Evolutionary conservation across 2,329 filamentous ascomycete genomes (phyloP).

Genomic region (Aspergillus puulaauensis): DNA sequence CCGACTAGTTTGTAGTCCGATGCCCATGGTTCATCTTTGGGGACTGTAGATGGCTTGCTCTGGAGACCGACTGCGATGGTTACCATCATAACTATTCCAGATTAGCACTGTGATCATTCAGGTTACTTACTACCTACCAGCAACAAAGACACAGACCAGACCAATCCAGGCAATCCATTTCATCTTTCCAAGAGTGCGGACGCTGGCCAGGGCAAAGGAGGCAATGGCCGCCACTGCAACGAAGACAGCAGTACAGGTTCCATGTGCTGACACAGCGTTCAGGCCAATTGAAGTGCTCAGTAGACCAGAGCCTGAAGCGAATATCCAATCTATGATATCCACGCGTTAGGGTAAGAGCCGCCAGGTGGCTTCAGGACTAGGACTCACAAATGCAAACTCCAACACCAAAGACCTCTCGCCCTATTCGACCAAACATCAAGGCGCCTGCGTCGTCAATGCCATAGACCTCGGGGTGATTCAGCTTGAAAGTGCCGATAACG

Average conservation of each 20-base stretch:
- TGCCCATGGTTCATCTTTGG: slow-evolving; percentile 25
- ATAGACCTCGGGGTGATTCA: slow-evolving; percentile 55
- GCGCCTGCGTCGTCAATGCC: slow-evolving; percentile 57
- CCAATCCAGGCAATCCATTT: slow-evolving; percentile 36
- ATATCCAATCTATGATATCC: slow-evolving; percentile 30
- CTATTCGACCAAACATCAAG: slow-evolving; percentile 54
- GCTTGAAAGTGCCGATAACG: slow-evolving; percentile 52
- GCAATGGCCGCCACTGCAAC: slow-evolving; percentile 21
- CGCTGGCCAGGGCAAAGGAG: slow-evolving; percentile 25
- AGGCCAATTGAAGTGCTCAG: slow-evolving; percentile 39
- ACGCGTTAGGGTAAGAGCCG: not conserved
- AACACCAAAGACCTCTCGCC: slow-evolving; percentile 47
- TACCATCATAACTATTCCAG: slow-evolving; percentile 18
- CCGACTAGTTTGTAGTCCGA: slow-evolving; percentile 28
- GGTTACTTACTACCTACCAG: slow-evolving; percentile 1
- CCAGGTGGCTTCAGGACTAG: not conserved
- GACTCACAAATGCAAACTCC: slow-evolving; percentile 18
- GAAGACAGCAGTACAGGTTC: slow-evolving; percentile 24
- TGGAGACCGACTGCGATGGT: slow-evolving; percentile 29
- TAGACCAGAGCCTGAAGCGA: slow-evolving; percentile 44
- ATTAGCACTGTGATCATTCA: not conserved
- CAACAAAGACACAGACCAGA: slow-evolving; percentile 9
- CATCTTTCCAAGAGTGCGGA: slow-evolving; percentile 33
- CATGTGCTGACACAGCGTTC: slow-evolving; percentile 41
- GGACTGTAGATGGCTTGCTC: slow-evolving; percentile 34